phyloP scores from a whole-genome alignment of 2,329 filamentous ascomycete genomes.

The Trichoderma breve region DNA sequence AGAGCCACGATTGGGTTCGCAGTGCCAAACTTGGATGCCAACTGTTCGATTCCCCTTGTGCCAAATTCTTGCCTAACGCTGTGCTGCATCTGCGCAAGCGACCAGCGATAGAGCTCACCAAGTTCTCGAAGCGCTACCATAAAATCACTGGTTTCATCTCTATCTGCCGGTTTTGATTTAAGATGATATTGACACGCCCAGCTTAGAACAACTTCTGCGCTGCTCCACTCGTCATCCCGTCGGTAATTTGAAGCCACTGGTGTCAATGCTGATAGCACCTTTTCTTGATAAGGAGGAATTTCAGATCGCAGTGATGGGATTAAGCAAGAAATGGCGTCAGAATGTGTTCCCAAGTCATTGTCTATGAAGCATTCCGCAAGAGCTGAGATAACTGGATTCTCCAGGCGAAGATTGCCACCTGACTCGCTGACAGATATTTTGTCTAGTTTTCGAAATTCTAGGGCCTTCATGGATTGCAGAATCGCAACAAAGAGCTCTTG shows the following conservation, averaged over 20 bases:
- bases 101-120: no score
- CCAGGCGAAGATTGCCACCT: neutral
- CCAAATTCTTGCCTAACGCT: no score
- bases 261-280: neutral
- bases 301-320: neutral
- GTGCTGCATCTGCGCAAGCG: no score
- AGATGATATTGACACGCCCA: no score
- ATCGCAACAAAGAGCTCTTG: neutral
- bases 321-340: neutral
- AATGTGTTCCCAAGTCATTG: neutral
- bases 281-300: neutral
- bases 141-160: no score
- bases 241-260: neutral
- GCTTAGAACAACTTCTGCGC: no score
- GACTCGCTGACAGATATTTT: neutral
- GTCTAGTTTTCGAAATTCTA: neutral
- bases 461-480: neutral
- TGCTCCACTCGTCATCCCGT: neutral
- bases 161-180: no score
- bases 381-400: neutral
- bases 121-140: no score
- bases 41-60: no score
- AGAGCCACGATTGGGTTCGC: no score
- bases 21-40: no score
- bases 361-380: neutral